A percentile compares a stretch with the other conserved stretches of the same genome.
phyloP scores from a whole-genome alignment of 176 grass and related monocot genomes.

The Sorghum bicolor region DNA sequence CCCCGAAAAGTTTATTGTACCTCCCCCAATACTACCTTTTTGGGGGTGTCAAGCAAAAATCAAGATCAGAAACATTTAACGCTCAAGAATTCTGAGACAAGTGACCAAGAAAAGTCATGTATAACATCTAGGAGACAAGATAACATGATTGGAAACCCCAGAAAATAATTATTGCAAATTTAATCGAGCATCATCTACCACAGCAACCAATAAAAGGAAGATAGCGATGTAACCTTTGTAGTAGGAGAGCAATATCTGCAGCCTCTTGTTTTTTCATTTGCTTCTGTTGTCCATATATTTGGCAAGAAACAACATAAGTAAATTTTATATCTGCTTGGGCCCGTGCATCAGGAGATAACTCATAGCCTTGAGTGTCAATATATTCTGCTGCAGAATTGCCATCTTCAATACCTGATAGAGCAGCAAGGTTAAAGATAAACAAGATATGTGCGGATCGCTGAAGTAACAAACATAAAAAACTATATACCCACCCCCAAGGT shows the following conservation, averaged over 20 bases:
- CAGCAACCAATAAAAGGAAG: constrained; percentile 20
- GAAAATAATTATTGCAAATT: neutral
- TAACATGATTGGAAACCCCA: neutral
- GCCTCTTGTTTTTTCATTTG: constrained; percentile 84
- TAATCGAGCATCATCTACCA: neutral
- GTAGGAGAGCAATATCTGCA: constrained; percentile 83
- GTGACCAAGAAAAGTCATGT: neutral
- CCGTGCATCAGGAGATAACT: constrained; percentile 73
- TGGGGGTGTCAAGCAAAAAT: neutral
- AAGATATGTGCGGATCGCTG: constrained; percentile 1
- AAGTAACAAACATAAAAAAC: constrained; percentile 22
- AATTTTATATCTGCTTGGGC: constrained; percentile 98
- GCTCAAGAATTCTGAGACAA: neutral
- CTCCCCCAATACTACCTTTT: neutral
- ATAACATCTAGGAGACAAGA: constrained; percentile 8
- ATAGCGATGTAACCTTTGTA: constrained; percentile 66
- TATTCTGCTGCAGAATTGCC: constrained; percentile 67
- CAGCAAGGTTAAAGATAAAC: constrained; percentile 18
- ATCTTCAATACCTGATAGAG: constrained; percentile 70
- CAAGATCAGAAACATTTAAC: neutral
- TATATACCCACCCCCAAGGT: constrained; percentile 60
- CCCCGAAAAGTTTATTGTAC: neutral
- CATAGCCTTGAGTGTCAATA: constrained; percentile 77
- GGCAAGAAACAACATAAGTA: constrained; percentile 95
- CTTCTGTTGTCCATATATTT: constrained; percentile 99